phyloP scores from a whole-genome alignment of 495 filamentous ascomycete species.

The Penicillium desertorum region DNA sequence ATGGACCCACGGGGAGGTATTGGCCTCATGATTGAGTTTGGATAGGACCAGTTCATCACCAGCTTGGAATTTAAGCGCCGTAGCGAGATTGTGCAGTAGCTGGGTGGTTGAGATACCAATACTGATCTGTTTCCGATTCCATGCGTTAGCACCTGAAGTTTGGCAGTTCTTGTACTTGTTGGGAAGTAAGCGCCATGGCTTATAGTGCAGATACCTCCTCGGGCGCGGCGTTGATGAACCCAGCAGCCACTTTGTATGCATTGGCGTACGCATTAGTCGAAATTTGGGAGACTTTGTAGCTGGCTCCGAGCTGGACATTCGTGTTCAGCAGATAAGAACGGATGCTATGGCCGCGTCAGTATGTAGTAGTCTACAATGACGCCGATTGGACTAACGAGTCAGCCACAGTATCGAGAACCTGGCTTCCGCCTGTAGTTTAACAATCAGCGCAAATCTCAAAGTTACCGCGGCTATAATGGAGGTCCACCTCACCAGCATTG shows the following conservation, averaged over 20 bases:
- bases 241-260: slow-evolving; percentile 61
- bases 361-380: background rate
- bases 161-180: background rate
- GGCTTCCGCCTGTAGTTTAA: slow-evolving; percentile 56
- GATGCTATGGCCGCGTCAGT: slow-evolving; percentile 47
- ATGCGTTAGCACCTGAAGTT: background rate
- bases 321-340: slow-evolving; percentile 61
- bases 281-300: slow-evolving; percentile 53
- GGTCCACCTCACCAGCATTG: slow-evolving; percentile 52
- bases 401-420: slow-evolving; percentile 61
- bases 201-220: slow-evolving; percentile 57
- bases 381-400: slow-evolving; percentile 52
- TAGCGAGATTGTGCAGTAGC: slow-evolving; percentile 68
- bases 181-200: background rate
- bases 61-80: slow-evolving; percentile 54
- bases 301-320: slow-evolving; percentile 73
- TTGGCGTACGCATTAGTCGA: slow-evolving; percentile 55
- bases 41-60: slow-evolving; percentile 66
- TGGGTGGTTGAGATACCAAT: slow-evolving; percentile 70
- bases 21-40: slow-evolving; percentile 69
- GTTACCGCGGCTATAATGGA: background rate
- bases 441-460: background rate
- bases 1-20: slow-evolving; percentile 65
- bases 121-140: slow-evolving; percentile 18
- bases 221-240: slow-evolving; percentile 62